These are phyloP conservation scores for Malus asiatica DNA, from an alignment of 306 rosid genomes.

Conservation along the genomic window DNA sequence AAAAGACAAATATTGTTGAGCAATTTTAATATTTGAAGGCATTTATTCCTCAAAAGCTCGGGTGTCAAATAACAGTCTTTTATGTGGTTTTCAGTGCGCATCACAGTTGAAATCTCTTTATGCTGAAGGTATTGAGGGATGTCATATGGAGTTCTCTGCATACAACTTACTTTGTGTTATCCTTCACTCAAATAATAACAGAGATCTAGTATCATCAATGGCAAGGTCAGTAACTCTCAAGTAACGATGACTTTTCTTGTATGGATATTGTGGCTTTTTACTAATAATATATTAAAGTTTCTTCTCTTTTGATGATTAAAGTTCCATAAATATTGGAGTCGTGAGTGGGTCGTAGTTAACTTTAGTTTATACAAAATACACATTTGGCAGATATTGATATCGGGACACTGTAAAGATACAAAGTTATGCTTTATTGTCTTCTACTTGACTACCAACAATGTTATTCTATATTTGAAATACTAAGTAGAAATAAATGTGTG, in stretches of 20 bases:
- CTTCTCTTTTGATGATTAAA: not conserved
- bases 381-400: not conserved
- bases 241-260: not conserved
- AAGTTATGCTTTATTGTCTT: not conserved
- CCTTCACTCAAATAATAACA: slow-evolving; percentile 79
- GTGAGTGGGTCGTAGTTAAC: not conserved
- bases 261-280: not conserved
- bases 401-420: not conserved
- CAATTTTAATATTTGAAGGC: not conserved
- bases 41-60: not conserved
- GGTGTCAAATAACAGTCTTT: slow-evolving; percentile 3
- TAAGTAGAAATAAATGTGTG: not conserved
- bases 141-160: slow-evolving; percentile 89
- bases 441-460: not conserved
- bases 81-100: slow-evolving; percentile 69
- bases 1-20: not conserved
- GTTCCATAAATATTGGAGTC: not conserved
- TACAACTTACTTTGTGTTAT: slow-evolving; percentile 92
- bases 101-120: slow-evolving; percentile 79
- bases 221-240: slow-evolving; percentile 50
- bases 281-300: not conserved
- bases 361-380: not conserved
- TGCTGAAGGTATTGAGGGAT: slow-evolving; percentile 88
- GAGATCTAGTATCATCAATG: slow-evolving; percentile 84
- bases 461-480: not conserved